Evolutionary conservation across 176 grass and related monocot genomes (phyloP).

Genomic region (Triticum monococcum): DNA sequence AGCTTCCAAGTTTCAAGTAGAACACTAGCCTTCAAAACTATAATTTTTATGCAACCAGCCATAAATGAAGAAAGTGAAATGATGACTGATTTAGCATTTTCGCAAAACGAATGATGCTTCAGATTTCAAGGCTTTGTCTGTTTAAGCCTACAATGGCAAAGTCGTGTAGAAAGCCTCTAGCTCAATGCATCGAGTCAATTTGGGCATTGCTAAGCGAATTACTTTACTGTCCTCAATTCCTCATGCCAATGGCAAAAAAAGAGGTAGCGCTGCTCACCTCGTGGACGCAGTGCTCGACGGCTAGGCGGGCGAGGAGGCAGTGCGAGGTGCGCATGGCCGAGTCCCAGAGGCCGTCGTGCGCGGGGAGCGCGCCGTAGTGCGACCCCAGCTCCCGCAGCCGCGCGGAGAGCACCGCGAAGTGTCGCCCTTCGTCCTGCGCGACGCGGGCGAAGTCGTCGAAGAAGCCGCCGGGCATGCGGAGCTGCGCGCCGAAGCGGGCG

Average conservation of each 20-base stretch:
- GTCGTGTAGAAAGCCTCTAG: neutral
- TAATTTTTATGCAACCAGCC: neutral
- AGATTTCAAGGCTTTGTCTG: neutral
- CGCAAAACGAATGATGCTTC: neutral
- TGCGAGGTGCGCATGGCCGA: constrained; percentile 70
- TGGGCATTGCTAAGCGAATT: neutral
- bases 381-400: constrained; percentile 69
- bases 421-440: constrained; percentile 71
- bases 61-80: neutral
- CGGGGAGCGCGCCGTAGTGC: constrained; percentile 74
- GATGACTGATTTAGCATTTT: neutral
- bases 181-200: neutral
- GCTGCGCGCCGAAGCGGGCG: constrained; percentile 62
- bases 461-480: constrained; percentile 70
- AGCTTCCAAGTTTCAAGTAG: neutral
- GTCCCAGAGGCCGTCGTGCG: constrained; percentile 92
- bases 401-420: constrained; percentile 62
- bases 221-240: neutral
- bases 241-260: neutral
- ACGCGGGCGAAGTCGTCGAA: constrained; percentile 80
- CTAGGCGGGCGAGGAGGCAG: constrained; percentile 73
- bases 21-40: neutral
- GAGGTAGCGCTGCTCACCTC: constrained; percentile 48
- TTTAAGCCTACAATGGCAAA: neutral
- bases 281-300: constrained; percentile 85